phyloP scores from a whole-genome alignment of 108 stramenopile genomes.

The Nitzschia sp. region DNA sequence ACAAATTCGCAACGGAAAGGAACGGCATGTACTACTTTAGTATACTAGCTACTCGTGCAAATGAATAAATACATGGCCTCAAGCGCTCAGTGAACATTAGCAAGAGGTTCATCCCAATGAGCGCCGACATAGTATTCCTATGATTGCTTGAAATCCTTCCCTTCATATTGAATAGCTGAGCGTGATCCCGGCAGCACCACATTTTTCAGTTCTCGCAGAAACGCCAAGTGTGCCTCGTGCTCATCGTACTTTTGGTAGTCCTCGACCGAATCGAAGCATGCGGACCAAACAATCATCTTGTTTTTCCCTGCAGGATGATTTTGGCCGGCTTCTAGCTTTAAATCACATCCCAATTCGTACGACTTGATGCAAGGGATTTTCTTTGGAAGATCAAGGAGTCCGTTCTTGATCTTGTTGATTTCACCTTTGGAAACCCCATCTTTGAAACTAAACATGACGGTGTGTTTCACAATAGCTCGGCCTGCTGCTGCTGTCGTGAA shows the following conservation, averaged over 20 bases:
- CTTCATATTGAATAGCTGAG: slow-evolving; percentile 30
- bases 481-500: neutral
- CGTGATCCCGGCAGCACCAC: slow-evolving; percentile 26
- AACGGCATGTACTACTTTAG: too few species aligned
- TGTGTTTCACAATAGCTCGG: slow-evolving; percentile 16
- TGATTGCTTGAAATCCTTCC: neutral
- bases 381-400: slow-evolving; percentile 21
- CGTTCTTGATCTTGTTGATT: slow-evolving; percentile 19
- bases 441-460: slow-evolving; percentile 18
- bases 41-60: too few species aligned
- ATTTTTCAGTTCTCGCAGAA: slow-evolving; percentile 6
- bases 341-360: slow-evolving; percentile 25
- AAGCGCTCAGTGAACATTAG: too few species aligned
- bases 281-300: slow-evolving; percentile 18
- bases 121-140: too few species aligned
- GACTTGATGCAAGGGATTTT: slow-evolving; percentile 4
- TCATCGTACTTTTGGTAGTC: slow-evolving; percentile 30
- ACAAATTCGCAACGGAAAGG: too few species aligned
- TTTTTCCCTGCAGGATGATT: slow-evolving; percentile 35
- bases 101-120: too few species aligned
- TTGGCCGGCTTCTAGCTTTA: slow-evolving; percentile 24
- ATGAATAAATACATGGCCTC: too few species aligned
- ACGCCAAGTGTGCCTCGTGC: slow-evolving; percentile 11
- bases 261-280: slow-evolving; percentile 10
- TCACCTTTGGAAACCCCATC: slow-evolving; percentile 6